A percentile compares a stretch with the other conserved stretches of the same genome.
Evolutionary conservation across 441 rosid genomes (phyloP).

Genomic region (Populus hybrid): DNA sequence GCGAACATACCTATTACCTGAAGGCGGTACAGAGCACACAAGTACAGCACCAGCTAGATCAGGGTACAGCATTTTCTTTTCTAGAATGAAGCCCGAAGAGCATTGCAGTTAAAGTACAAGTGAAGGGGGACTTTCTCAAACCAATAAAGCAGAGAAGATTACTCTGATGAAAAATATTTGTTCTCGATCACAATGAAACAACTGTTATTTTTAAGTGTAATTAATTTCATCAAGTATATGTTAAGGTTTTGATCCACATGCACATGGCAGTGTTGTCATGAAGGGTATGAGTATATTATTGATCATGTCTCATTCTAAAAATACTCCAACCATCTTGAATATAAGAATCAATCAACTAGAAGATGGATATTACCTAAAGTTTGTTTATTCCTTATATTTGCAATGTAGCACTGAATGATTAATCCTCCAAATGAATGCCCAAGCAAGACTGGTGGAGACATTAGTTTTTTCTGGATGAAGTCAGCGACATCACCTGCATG

Average conservation of each 20-base stretch:
- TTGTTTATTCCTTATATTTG: slow-evolving; percentile 41
- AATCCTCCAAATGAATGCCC: slow-evolving; percentile 96
- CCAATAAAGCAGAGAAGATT: neutral
- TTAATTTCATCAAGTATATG: neutral
- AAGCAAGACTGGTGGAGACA: slow-evolving; percentile 59
- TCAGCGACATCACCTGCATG: slow-evolving; percentile 83
- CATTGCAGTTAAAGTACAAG: slow-evolving; percentile 5
- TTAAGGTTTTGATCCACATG: neutral
- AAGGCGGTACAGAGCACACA: slow-evolving; percentile 91
- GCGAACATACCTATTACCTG: slow-evolving; percentile 74
- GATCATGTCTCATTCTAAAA: neutral
- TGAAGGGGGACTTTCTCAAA: neutral
- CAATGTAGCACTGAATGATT: slow-evolving; percentile 69
- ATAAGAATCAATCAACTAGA: neutral
- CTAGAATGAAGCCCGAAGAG: slow-evolving; percentile 29
- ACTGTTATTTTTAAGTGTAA: neutral
- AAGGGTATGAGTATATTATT: neutral
- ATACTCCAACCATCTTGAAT: neutral
- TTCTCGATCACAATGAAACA: neutral
- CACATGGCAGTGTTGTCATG: neutral
- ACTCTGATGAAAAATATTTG: neutral
- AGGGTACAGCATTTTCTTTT: slow-evolving; percentile 40
- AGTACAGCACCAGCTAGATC: slow-evolving; percentile 64
- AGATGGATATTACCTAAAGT: slow-evolving; percentile 35
- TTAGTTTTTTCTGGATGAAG: slow-evolving; percentile 55